Conservation (phyloP, 2,329 filamentous ascomycete genomes). For the Verticillium dahliae region DNA sequence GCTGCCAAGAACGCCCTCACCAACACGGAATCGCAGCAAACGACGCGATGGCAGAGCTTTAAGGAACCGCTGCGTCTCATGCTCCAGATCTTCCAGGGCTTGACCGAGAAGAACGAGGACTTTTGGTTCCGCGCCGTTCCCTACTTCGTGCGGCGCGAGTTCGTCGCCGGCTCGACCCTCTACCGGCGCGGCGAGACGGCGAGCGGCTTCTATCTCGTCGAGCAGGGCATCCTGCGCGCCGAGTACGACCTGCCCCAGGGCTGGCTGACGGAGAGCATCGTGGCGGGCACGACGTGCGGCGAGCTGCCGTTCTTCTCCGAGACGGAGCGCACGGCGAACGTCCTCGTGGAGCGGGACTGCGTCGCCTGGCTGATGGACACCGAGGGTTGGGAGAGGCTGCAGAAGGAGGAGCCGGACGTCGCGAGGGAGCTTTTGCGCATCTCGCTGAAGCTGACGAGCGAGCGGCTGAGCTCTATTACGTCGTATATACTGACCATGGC, state of each 20-base stretch:
- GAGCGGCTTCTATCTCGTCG: conserved; percentile 82
- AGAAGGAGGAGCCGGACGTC: conserved; percentile 67
- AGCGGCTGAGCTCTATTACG: conserved; percentile 74
- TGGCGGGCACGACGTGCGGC: conserved; percentile 90
- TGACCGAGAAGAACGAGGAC: conserved; percentile 82
- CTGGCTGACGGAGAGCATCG: conserved; percentile 81
- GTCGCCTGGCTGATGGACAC: conserved; percentile 76
- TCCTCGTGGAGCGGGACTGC: conserved; percentile 73
- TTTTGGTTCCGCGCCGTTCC: conserved; percentile 82
- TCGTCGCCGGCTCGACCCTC: conserved; percentile 62
- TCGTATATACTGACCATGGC: conserved; percentile 46
- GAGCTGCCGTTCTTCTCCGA: conserved; percentile 95
- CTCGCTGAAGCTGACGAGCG: conserved; percentile 87
- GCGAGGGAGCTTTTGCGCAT: conserved; percentile 79
- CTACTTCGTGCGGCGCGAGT: conserved; percentile 69
- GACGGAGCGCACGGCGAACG: conserved; percentile 79
- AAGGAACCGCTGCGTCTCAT: conserved; percentile 87
- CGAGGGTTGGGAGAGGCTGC: conserved; percentile 65
- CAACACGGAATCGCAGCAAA: conserved; percentile 52
- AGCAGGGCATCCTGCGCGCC: conserved; percentile 80
- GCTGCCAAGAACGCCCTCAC: conserved; percentile 72
- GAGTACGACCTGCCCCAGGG: conserved; percentile 92
- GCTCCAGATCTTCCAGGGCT: conserved; percentile 87
- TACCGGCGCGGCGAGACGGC: conserved; percentile 73
- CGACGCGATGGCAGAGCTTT: conserved; percentile 74